Evolutionary conservation across 2,329 filamentous ascomycete species (phyloP), one percentile per base, ranked within the genome.

Genomic region (Sporothrix euskadiensis): DNA sequence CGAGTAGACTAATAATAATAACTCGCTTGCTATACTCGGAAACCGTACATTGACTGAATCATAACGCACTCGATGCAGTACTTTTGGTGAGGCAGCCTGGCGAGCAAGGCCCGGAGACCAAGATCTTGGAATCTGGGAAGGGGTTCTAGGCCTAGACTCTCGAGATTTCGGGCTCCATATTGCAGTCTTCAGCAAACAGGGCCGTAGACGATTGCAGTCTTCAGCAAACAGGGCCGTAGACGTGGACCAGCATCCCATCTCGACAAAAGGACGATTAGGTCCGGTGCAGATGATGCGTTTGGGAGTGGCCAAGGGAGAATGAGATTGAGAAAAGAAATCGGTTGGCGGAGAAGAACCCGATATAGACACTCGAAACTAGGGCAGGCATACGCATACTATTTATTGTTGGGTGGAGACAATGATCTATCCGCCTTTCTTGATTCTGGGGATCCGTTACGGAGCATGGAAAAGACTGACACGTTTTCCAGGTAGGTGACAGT

Each of bases 231-330:
- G 44, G 32, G 44, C 10, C 2, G 10, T 49, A 14, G 44, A 19
- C 2, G 10, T 19, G 44, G 44, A 19, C 44, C 44, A 49, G 19
- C 44, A 49, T 49, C 44, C 41, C 44, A 56, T 22, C 52, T 59
- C 30, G 61, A 44, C 39, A 32, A n/a, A 56, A 26, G 65, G 65
- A 52, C 26, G 65, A 30, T 52, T 69, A 52, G 44, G 65, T 52
- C 65, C 65, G 65, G 41, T 26, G 47, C 6, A 16, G 65, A 69
- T 69, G 30, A 35, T 52, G 30, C 52, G 63, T 2, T 10, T 10
- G 26, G 19, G 30, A 68, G 63, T 52, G 41, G 41, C 63, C 63
- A 68, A 68, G 41, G 63, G 63, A 68, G 26, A 32, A 52, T 5
- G 26, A 32, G 63, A 52, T 68, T 26, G 44, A 49, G 63, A 52